Conservation (phyloP, 2,329 filamentous ascomycete genomes). For the Coleophoma eucalyptorum region DNA sequence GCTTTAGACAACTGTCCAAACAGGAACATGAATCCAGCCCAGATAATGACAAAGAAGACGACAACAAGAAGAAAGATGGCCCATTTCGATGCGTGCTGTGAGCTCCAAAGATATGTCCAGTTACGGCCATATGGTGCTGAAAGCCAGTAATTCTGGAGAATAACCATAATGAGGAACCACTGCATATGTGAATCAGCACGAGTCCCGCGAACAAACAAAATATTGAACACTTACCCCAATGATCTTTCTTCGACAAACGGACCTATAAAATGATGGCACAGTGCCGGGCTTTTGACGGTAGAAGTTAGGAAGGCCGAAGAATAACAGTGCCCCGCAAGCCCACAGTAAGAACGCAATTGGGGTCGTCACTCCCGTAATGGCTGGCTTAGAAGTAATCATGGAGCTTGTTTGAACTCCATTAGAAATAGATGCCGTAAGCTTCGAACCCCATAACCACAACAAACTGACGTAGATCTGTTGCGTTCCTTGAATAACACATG, state of each 20-base stretch:
- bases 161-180: slow-evolving; percentile 62
- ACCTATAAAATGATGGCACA: slow-evolving; percentile 62
- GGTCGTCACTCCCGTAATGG: slow-evolving; percentile 42
- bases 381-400: slow-evolving; percentile 2
- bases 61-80: slow-evolving; percentile 52
- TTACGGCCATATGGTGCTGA: slow-evolving; percentile 63
- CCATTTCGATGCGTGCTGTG: slow-evolving; percentile 45
- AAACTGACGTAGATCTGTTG: slow-evolving; percentile 63
- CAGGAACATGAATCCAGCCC: slow-evolving; percentile 46
- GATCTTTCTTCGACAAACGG: slow-evolving; percentile 58
- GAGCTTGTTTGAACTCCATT: slow-evolving; percentile 30
- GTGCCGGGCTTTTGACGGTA: slow-evolving; percentile 61
- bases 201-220: neutral
- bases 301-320: slow-evolving; percentile 60
- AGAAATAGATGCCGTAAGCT: slow-evolving; percentile 41
- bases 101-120: slow-evolving; percentile 44
- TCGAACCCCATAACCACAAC: slow-evolving; percentile 64
- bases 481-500: slow-evolving; percentile 62
- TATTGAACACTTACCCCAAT: slow-evolving; percentile 34
- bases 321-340: slow-evolving; percentile 50
- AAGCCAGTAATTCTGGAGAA: slow-evolving; percentile 66
- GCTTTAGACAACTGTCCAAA: slow-evolving; percentile 52
- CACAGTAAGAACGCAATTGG: slow-evolving; percentile 56
- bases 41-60: slow-evolving; percentile 50
- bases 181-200: neutral